A percentile compares a stretch with the other conserved stretches of the same genome.
phyloP scores from a whole-genome alignment of 768 basidiomycete genomes.

The Exsudoporus frostii region DNA sequence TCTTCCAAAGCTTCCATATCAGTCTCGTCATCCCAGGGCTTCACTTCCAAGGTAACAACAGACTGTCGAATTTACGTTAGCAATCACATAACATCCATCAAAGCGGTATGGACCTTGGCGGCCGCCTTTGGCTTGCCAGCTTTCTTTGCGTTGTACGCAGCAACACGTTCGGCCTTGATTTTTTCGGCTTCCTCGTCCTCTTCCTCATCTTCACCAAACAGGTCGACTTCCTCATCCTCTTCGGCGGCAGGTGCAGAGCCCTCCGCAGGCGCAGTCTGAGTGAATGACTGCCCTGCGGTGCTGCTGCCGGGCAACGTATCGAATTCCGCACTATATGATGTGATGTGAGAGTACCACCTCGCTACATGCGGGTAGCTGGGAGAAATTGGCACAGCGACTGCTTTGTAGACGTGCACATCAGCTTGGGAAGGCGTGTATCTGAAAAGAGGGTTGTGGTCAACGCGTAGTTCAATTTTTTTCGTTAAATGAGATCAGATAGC shows the following conservation, averaged over 20 bases:
- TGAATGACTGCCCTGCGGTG: conserved; percentile 71
- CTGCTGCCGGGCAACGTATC: conserved; percentile 80
- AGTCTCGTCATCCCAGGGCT: conserved; percentile 99
- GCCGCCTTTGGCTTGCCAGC: conserved; percentile 82
- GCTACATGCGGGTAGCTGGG: conserved; percentile 67
- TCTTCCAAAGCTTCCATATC: conserved; percentile 88
- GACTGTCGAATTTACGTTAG: conserved; percentile 56
- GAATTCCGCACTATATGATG: conserved; percentile 80
- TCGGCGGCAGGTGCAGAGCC: conserved; percentile 44
- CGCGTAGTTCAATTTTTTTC: neutral
- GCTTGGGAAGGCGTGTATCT: conserved; percentile 93
- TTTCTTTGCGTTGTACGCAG: conserved; percentile 92
- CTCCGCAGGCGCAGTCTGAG: conserved; percentile 43
- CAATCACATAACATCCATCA: conserved; percentile 2
- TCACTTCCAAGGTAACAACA: conserved; percentile 96
- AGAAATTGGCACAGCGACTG: conserved; percentile 65
- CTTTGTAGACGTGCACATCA: conserved; percentile 89
- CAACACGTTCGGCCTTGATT: conserved; percentile 89
- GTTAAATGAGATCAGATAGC: conserved; percentile 58
- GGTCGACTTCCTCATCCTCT: conserved; percentile 74
- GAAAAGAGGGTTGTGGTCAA: conserved; percentile 11
- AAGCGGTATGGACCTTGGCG: conserved; percentile 64
- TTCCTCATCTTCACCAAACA: conserved; percentile 84
- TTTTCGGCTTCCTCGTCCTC: conserved; percentile 83
- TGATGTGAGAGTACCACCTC: conserved; percentile 94